Conservation (phyloP, 106 monocot species). For the Dendrobium nobile region DNA sequence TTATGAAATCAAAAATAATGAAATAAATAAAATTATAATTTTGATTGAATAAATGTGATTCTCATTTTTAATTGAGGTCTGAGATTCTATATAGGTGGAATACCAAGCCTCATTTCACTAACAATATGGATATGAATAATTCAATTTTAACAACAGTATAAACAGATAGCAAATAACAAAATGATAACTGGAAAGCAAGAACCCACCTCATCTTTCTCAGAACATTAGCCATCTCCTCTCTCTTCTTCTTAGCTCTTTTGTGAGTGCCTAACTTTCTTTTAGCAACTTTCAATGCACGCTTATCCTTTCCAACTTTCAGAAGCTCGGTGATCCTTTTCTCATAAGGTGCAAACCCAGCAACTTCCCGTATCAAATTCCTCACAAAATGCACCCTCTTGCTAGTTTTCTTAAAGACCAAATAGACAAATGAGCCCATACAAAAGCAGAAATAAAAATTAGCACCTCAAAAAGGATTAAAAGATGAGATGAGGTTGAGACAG, state of each 20-base stretch:
- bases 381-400: conserved; percentile 57
- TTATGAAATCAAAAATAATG: no score
- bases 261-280: conserved; percentile 56
- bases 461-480: not conserved
- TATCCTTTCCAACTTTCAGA: conserved; percentile 56
- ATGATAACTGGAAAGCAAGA: not conserved
- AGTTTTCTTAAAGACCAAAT: conserved; percentile 18
- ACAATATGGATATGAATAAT: no score
- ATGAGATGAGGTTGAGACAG: no score
- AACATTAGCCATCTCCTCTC: conserved; percentile 63
- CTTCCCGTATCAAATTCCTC: conserved; percentile 51
- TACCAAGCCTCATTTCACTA: not conserved
- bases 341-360: conserved; percentile 64
- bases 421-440: not conserved
- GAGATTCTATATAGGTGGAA: not conserved
- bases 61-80: not conserved
- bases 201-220: conserved; percentile 55
- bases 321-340: conserved; percentile 62
- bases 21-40: not conserved
- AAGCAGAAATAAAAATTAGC: no score
- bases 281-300: conserved; percentile 53
- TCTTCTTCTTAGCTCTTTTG: conserved; percentile 60
- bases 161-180: not conserved
- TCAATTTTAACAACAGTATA: not conserved
- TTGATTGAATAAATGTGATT: not conserved